Conservation (phyloP, 1,139 yeast species). For the Pneumocystis wakefieldiae region DNA sequence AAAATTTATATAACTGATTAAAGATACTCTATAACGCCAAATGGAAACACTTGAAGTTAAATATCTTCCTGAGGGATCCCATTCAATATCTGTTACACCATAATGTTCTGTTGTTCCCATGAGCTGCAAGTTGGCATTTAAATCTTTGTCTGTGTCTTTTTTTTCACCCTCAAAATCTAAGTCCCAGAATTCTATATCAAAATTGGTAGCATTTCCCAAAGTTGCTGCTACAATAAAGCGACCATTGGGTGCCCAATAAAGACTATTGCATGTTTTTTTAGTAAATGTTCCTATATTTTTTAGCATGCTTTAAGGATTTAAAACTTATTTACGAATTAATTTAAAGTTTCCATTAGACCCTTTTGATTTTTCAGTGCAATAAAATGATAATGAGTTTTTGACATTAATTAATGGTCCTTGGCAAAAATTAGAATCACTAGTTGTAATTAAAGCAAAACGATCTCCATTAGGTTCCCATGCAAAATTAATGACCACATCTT, state of each 20-base stretch:
- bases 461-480: constrained; percentile 95
- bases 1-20: neutral
- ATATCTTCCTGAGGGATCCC: constrained; percentile 96
- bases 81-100: constrained; percentile 71
- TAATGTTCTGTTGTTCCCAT: constrained; percentile 49
- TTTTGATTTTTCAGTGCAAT: constrained; percentile 54
- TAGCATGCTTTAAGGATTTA: neutral
- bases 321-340: constrained; percentile 22
- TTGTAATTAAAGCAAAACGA: constrained; percentile 65
- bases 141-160: constrained; percentile 32
- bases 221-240: constrained; percentile 73
- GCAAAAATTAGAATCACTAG: constrained; percentile 20
- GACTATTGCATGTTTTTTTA: constrained; percentile 55
- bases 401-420: constrained; percentile 13
- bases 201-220: constrained; percentile 42
- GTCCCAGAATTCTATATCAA: constrained; percentile 73
- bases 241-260: constrained; percentile 87
- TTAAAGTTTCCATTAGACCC: constrained; percentile 41
- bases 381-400: constrained; percentile 61
- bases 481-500: constrained; percentile 74
- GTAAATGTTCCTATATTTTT: constrained; percentile 30
- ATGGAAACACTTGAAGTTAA: constrained; percentile 76
- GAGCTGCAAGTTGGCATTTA: constrained; percentile 45
- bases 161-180: constrained; percentile 63
- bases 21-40: constrained; percentile 48